phyloP scores from a whole-genome alignment of 768 basidiomycete species.

The Mycena albidolilacea region DNA sequence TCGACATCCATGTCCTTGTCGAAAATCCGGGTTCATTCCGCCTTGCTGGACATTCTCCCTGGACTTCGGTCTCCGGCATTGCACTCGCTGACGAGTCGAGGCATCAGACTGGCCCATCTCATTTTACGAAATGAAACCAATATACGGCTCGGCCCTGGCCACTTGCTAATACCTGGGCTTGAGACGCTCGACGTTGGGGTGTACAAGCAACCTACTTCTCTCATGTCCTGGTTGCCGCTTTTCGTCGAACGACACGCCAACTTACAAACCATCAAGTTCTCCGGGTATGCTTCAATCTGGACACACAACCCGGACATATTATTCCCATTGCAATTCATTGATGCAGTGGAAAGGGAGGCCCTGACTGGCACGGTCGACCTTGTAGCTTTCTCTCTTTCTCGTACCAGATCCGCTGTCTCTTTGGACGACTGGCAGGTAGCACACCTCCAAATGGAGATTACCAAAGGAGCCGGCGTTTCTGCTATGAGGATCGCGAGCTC shows the following conservation, averaged over 20 bases:
- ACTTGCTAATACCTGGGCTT: constrained; percentile 11
- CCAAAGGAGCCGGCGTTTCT: not conserved
- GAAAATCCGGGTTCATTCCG: constrained; percentile 14
- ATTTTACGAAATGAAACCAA: not conserved
- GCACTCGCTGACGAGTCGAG: constrained; percentile 8
- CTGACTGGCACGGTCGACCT: constrained; percentile 2
- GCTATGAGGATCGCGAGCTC: constrained; percentile 6
- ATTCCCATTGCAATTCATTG: constrained; percentile 17
- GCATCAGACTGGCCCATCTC: constrained; percentile 3
- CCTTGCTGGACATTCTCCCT: not conserved
- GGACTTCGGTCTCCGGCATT: not conserved
- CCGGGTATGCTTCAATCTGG: not conserved
- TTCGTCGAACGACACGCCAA: constrained; percentile 10
- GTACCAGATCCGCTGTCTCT: not conserved
- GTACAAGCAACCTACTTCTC: not conserved
- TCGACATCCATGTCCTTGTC: constrained; percentile 14
- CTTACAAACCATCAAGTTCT: constrained; percentile 15
- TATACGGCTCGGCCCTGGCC: not conserved
- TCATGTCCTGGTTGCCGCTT: constrained; percentile 16
- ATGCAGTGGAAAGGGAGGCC: constrained; percentile 4
- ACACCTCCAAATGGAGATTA: constrained; percentile 1
- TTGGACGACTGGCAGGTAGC: constrained; percentile 14
- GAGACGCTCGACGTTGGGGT: constrained; percentile 2
- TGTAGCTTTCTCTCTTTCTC: constrained; percentile 9
- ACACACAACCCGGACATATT: constrained; percentile 1